Conservation (phyloP, 2,329 filamentous ascomycete species). For the Aspergillus felis region DNA sequence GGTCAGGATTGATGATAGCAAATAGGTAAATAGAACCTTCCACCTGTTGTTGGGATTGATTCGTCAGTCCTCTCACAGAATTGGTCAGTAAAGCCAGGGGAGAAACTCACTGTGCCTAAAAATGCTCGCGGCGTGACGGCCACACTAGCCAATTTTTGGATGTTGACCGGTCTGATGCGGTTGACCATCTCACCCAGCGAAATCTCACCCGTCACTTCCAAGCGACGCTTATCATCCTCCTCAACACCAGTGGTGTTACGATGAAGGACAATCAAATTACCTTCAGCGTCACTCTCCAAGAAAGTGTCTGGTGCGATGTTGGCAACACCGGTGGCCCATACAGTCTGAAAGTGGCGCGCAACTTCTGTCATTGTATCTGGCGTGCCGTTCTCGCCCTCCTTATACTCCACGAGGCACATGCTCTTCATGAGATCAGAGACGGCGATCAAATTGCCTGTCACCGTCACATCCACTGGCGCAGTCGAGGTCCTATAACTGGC, state of each 20-base stretch:
- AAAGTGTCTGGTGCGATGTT: conserved; percentile 70
- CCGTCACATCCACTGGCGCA: conserved; percentile 74
- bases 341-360: conserved; percentile 73
- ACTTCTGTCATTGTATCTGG: conserved; percentile 66
- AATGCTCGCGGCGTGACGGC: conserved; percentile 79
- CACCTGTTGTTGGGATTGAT: conserved; percentile 50
- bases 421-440: conserved; percentile 95
- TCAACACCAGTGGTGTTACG: conserved; percentile 70
- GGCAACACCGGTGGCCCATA: conserved; percentile 76
- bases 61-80: not conserved
- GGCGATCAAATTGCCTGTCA: conserved; percentile 71
- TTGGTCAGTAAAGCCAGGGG: not conserved
- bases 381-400: conserved; percentile 53
- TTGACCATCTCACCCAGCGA: conserved; percentile 93
- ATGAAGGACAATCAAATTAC: conserved; percentile 78
- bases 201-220: conserved; percentile 76
- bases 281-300: conserved; percentile 80
- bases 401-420: conserved; percentile 71
- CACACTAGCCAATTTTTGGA: conserved; percentile 61
- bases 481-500: conserved; percentile 78
- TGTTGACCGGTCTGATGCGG: conserved; percentile 69
- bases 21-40: conserved; percentile 92
- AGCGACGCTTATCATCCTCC: conserved; percentile 64
- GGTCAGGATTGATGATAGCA: conserved; percentile 66
- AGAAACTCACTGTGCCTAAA: conserved; percentile 69